Percentiles rank a stretch among this genome's conserved stretches.
Conservation (phyloP, 768 basidiomycete species). For the Dioszegia crocea region DNA sequence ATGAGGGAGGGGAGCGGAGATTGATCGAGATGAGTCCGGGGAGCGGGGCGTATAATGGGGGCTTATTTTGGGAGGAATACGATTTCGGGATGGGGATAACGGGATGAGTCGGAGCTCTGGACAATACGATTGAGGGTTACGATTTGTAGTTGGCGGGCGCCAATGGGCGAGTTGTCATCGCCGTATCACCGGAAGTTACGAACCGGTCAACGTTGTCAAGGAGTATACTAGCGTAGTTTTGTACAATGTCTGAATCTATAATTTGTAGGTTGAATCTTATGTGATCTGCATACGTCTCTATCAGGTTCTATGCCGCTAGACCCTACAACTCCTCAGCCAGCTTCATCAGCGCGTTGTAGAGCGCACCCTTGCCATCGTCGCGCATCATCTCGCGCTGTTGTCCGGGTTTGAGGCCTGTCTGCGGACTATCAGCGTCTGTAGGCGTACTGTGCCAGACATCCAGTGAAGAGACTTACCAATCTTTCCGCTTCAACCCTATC, state of each 20-base stretch:
- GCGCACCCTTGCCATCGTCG: conserved; percentile 17
- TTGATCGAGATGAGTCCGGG: conserved; percentile 12
- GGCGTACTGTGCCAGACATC: background rate
- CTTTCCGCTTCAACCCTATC: conserved; percentile 6
- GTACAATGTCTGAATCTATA: too few relatives aligned
- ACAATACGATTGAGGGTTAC: background rate
- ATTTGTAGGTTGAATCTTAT: background rate
- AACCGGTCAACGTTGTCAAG: too few relatives aligned
- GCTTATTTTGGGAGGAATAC: conserved; percentile 19
- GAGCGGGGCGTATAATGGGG: conserved; percentile 29
- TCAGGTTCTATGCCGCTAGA: background rate
- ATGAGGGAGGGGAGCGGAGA: background rate
- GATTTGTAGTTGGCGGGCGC: too few relatives aligned
- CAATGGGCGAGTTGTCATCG: too few relatives aligned
- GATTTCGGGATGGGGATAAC: conserved; percentile 3
- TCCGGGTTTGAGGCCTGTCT: conserved; percentile 15
- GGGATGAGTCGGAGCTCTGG: background rate
- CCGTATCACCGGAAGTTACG: too few relatives aligned
- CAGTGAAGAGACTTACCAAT: conserved; percentile 6
- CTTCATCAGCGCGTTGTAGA: conserved; percentile 17
- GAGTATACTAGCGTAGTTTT: too few relatives aligned
- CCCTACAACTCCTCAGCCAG: conserved; percentile 12
- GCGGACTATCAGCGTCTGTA: background rate
- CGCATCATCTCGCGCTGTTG: conserved; percentile 19
- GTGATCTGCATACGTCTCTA: background rate